These are phyloP conservation scores for Microbotryum silenes-acaulis DNA, from an alignment of 1,284 basidiomycete species.

Conservation along the genomic window DNA sequence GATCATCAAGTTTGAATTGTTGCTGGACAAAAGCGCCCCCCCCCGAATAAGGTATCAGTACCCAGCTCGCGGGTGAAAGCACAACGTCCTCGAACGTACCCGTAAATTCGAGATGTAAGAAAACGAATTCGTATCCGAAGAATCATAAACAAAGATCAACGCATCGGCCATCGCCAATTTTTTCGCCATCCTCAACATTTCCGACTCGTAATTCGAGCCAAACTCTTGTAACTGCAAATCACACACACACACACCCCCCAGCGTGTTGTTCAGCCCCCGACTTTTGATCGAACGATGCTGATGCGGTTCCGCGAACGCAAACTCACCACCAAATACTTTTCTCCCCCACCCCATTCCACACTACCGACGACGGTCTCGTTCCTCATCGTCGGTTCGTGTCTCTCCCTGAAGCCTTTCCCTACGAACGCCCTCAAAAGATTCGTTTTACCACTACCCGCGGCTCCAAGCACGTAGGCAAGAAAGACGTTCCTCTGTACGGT, in stretches of 20 bases:
- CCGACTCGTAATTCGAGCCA: slow-evolving; percentile 87
- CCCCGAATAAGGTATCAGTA: not conserved
- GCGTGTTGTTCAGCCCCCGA: no score
- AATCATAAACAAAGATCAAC: slow-evolving; percentile 92
- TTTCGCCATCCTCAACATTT: slow-evolving; percentile 78
- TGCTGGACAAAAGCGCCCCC: slow-evolving; percentile 51
- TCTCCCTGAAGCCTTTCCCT: slow-evolving; percentile 59
- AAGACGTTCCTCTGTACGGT: slow-evolving; percentile 84
- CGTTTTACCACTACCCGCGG: slow-evolving; percentile 93
- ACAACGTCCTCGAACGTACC: slow-evolving; percentile 48
- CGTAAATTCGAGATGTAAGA: slow-evolving; percentile 94
- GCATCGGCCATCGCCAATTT: slow-evolving; percentile 89
- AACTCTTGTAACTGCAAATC: slow-evolving; percentile 79
- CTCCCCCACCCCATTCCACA: slow-evolving; percentile 86
- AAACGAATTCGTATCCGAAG: slow-evolving; percentile 96
- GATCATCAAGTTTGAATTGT: slow-evolving; percentile 89
- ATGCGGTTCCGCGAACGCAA: no score
- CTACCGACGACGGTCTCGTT: slow-evolving; percentile 87
- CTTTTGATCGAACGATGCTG: no score
- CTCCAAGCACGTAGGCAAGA: slow-evolving; percentile 68
- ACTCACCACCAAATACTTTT: slow-evolving; percentile 91
- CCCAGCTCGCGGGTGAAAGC: not conserved
- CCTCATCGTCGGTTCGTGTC: slow-evolving; percentile 80
- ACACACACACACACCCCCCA: no score
- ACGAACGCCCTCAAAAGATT: slow-evolving; percentile 76